Evolutionary conservation across 169 alveolate species (phyloP), one percentile per base, ranked within the genome.

Genomic region (Perkinsus marinus): DNA sequence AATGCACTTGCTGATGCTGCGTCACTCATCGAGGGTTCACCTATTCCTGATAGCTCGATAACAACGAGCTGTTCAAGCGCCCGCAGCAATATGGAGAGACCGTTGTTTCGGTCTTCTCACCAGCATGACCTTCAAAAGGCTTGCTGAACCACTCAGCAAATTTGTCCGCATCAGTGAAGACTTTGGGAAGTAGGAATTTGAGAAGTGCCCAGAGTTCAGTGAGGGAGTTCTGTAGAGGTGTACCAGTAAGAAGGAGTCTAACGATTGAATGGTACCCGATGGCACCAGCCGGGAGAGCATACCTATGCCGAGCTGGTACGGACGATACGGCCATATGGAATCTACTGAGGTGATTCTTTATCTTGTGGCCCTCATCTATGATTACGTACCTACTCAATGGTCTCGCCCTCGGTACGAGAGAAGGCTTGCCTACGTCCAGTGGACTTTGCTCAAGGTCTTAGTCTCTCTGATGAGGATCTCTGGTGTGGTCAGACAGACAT

Each of bases 291-390:
- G n/a, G n/a, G n/a, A n/a, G n/a, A n/a, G n/a, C n/a, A n/a, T 57
- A 57, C 79, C 79, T 57, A 26, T 57, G 79, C 5, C 34, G 79
- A 19, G 79, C 34, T 57, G 37, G 26, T 6, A 57, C 34, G 47
- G 96, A 68, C 94, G 97, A 93, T 93, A 96, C 95, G 93, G 95
- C 92, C 92, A 68, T 0, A 95, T 98, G 99, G 96, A 98, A 96
- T 98, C 98, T 97, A 94, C 98, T 94, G 96, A 97, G 93, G 94
- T 97, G 98, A 93, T 98, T 99, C 95, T 99, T 99, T 90, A 99
- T 98, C 57, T 99, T 98, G 93, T 99, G 99, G 30, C 99, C 99
- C 95, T 99, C 99, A 95, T 99, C 99, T 39, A 99, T 97, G 22
- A 99, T 98, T 96, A 99, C 96, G 92, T 98, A 39, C 39, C 39